Evolutionary conservation across 1,139 yeast genomes (phyloP).

Genomic region (Zygotorulaspora mrakii): DNA sequence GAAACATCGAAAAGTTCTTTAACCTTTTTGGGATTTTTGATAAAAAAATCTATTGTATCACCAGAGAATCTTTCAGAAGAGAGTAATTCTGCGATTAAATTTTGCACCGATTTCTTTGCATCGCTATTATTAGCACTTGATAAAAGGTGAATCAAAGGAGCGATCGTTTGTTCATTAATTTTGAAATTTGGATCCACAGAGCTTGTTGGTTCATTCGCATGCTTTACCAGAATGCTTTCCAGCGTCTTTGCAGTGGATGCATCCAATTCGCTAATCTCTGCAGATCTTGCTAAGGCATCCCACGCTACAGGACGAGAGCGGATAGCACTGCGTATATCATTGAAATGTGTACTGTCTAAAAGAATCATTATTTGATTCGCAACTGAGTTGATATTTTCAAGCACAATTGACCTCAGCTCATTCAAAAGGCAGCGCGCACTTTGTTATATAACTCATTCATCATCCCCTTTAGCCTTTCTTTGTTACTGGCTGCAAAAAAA

Average conservation of each 20-base stretch:
- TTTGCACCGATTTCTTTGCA: slow-evolving; percentile 68
- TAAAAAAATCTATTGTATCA: slow-evolving; percentile 46
- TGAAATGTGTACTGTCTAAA: slow-evolving; percentile 61
- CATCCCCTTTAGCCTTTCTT: slow-evolving; percentile 3
- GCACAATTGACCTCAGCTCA: background rate
- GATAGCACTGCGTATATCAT: slow-evolving; percentile 69
- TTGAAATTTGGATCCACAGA: slow-evolving; percentile 25
- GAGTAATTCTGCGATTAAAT: slow-evolving; percentile 61
- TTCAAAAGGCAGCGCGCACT: background rate
- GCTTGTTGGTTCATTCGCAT: slow-evolving; percentile 13
- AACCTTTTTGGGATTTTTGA: slow-evolving; percentile 36
- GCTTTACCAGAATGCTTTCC: slow-evolving; percentile 29
- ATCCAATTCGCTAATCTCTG: slow-evolving; percentile 45
- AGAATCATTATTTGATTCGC: slow-evolving; percentile 19
- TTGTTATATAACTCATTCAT: background rate
- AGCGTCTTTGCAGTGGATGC: slow-evolving; percentile 32
- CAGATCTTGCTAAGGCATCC: slow-evolving; percentile 85
- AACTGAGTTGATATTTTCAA: background rate
- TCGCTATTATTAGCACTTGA: slow-evolving; percentile 43
- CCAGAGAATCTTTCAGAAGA: slow-evolving; percentile 37
- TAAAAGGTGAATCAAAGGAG: slow-evolving; percentile 32
- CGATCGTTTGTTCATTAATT: slow-evolving; percentile 26
- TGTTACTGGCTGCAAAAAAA: slow-evolving; percentile 12
- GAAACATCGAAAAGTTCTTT: slow-evolving; percentile 36
- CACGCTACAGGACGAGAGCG: slow-evolving; percentile 85